phyloP scores from a whole-genome alignment of 768 basidiomycete species.

The Leccinum uliginosum region DNA sequence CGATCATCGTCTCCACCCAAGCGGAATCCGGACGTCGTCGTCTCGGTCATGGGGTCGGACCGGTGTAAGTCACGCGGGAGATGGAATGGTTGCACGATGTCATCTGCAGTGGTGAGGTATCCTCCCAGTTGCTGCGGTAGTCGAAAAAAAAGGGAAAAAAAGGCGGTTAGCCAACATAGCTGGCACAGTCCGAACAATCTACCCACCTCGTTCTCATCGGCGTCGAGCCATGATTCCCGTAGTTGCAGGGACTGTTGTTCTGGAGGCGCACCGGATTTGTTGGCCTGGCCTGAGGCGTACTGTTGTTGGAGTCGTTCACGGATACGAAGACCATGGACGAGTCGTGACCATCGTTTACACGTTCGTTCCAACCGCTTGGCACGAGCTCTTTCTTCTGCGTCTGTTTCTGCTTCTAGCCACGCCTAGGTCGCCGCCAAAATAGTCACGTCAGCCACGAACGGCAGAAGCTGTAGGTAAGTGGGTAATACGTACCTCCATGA shows the following conservation, averaged over 20 bases:
- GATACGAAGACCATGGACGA: conserved; percentile 86
- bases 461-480: not conserved
- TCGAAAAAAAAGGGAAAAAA: not conserved
- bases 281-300: conserved; percentile 41
- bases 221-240: conserved; percentile 19
- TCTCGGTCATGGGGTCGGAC: conserved; percentile 9
- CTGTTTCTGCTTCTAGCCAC: conserved; percentile 76
- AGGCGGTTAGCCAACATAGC: conserved; percentile 10
- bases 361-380: conserved; percentile 74
- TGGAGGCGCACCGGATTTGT: not conserved
- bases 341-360: conserved; percentile 82
- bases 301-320: conserved; percentile 77
- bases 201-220: conserved; percentile 22
- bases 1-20: not conserved
- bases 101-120: conserved; percentile 66
- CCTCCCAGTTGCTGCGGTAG: conserved; percentile 39
- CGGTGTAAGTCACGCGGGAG: conserved; percentile 52
- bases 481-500: conserved; percentile 64
- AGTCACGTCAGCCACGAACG: conserved; percentile 5
- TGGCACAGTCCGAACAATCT: not conserved
- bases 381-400: conserved; percentile 71
- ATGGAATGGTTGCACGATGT: conserved; percentile 68
- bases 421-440: conserved; percentile 48
- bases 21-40: conserved; percentile 2
- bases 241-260: conserved; percentile 4